A percentile compares a stretch with the other conserved stretches of the same genome.
Evolutionary conservation across 768 basidiomycete genomes (phyloP).

Genomic region (Boletus coccyginus): DNA sequence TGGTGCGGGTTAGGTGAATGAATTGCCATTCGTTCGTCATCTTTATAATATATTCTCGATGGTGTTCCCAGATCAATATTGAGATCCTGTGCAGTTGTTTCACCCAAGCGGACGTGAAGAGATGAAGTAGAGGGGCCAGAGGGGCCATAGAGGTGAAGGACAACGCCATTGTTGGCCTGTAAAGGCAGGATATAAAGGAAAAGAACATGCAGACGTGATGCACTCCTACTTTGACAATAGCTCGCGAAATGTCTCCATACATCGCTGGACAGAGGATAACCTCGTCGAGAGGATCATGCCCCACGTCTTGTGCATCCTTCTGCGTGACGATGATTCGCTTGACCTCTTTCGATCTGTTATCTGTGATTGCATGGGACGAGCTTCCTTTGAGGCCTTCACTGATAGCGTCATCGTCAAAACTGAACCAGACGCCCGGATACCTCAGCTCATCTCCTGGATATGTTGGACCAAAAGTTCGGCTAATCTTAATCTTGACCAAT

Average conservation of each 20-base stretch:
- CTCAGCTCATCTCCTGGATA: conserved; percentile 74
- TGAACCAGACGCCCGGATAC: conserved; percentile 84
- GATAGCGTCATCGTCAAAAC: conserved; percentile 73
- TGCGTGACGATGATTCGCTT: conserved; percentile 72
- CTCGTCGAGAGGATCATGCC: conserved; percentile 71
- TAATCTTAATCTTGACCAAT: conserved; percentile 63
- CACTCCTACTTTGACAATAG: conserved; percentile 58
- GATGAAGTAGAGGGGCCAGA: conserved; percentile 36
- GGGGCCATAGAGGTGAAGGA: conserved; percentile 63
- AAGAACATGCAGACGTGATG: not conserved
- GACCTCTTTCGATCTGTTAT: conserved; percentile 73
- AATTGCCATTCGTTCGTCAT: conserved; percentile 85
- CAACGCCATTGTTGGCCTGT: conserved; percentile 73
- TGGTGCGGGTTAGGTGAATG: conserved; percentile 50
- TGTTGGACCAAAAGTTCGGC: conserved; percentile 77
- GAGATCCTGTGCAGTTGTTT: conserved; percentile 82
- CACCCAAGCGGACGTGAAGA: conserved; percentile 61
- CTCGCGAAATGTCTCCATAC: conserved; percentile 68
- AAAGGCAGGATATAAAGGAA: not conserved
- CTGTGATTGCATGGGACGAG: conserved; percentile 33
- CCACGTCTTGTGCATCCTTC: conserved; percentile 54
- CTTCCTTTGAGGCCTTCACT: conserved; percentile 52
- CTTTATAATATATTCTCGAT: conserved; percentile 76
- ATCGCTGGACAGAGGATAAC: conserved; percentile 62
- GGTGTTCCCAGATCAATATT: conserved; percentile 78